These are phyloP conservation scores for Excoecaria agallocha DNA, from an alignment of 345 rosid species.

Conservation along the genomic window DNA sequence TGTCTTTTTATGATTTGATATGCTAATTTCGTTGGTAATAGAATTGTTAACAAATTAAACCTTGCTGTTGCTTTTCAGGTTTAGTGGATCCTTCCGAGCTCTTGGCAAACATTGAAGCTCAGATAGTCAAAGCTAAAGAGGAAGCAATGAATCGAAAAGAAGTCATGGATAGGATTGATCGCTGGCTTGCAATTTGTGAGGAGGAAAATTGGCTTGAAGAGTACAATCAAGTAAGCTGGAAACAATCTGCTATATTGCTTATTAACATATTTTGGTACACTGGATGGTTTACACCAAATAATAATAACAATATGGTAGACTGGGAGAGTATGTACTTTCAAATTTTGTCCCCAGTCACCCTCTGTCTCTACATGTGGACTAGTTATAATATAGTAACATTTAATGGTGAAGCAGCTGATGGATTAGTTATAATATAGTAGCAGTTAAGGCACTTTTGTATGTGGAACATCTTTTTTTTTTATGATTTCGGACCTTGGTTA, in stretches of 20 bases:
- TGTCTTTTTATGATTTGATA: not conserved
- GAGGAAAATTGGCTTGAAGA: conserved; percentile 98
- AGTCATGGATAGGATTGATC: conserved; percentile 85
- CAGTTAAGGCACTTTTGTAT: not conserved
- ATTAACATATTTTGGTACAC: not conserved
- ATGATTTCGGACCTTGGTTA: not conserved
- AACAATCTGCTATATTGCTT: conserved; percentile 3
- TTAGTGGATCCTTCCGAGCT: conserved; percentile 91
- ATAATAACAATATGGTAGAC: not conserved
- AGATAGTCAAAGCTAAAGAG: conserved; percentile 70
- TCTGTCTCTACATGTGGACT: not conserved
- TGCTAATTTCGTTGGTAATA: not conserved
- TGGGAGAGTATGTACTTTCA: not conserved
- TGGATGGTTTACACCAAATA: too few species aligned
- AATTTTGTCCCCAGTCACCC: not conserved
- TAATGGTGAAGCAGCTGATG: not conserved
- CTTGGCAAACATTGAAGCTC: conserved; percentile 71
- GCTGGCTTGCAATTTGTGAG: conserved; percentile 93
- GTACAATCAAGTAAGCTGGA: conserved; percentile 64
- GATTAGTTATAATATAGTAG: not conserved
- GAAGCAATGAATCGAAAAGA: conserved; percentile 87
- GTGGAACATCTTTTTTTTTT: not conserved
- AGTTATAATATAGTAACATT: not conserved
- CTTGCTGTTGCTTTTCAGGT: conserved; percentile 46
- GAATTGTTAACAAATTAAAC: not conserved